These are phyloP conservation scores for Sugiyamaella qingdaonensis DNA, from an alignment of 805 yeast genomes.

Conservation along the genomic window DNA sequence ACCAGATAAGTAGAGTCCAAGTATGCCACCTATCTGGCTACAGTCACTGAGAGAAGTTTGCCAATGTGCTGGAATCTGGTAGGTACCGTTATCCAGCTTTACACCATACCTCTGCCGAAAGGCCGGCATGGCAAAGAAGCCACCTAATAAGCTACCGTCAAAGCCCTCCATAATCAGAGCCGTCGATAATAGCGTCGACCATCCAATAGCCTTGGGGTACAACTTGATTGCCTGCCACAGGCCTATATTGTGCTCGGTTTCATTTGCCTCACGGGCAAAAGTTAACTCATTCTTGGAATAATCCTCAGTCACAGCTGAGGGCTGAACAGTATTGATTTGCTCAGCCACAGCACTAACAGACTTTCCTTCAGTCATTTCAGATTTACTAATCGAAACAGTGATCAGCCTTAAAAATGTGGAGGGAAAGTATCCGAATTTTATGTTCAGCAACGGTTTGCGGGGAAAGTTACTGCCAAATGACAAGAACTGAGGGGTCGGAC, in stretches of 20 bases:
- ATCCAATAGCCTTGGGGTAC: slow-evolving; percentile 42
- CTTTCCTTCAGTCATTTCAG: no score
- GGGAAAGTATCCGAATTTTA: no score
- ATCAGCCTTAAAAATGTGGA: no score
- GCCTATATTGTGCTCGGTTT: slow-evolving; percentile 27
- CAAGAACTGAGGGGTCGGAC: no score
- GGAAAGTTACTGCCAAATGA: no score
- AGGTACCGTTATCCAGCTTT: not conserved
- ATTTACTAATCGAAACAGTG: no score
- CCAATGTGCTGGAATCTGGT: slow-evolving; percentile 22
- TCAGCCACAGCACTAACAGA: no score
- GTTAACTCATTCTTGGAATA: no score
- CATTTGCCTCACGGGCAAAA: no score
- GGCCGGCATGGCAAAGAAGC: slow-evolving; percentile 44
- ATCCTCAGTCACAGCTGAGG: no score
- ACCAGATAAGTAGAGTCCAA: slow-evolving; percentile 46
- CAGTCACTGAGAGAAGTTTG: slow-evolving; percentile 21
- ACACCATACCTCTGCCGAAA: slow-evolving; percentile 43
- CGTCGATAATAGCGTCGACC: slow-evolving; percentile 43
- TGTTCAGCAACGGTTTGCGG: no score
- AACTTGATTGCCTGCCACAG: slow-evolving; percentile 28
- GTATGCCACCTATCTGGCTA: slow-evolving; percentile 36
- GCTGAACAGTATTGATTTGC: no score
- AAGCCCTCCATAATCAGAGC: slow-evolving; percentile 49
- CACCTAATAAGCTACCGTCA: slow-evolving; percentile 38